phyloP scores from a whole-genome alignment of 1,139 yeast genomes.

The Wickerhamomyces sp. region DNA sequence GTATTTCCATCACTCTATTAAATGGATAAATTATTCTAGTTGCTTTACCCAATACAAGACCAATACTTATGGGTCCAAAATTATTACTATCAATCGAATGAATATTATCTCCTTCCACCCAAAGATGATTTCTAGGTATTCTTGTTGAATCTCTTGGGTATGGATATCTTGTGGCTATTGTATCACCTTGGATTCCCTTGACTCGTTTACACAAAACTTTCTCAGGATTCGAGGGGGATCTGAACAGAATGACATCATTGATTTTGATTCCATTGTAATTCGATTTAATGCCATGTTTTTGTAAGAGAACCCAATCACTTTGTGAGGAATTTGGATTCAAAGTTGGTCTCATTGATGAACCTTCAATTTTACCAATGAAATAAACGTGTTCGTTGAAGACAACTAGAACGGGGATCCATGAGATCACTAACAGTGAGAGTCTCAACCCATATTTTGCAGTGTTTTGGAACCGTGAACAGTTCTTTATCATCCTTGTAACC shows the following conservation, averaged over 20 bases:
- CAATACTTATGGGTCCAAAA: conserved; percentile 82
- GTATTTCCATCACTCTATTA: conserved; percentile 44
- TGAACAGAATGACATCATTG: conserved; percentile 73
- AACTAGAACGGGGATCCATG: conserved; percentile 80
- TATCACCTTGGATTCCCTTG: conserved; percentile 69
- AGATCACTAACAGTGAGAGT: conserved; percentile 26
- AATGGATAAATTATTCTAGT: conserved; percentile 64
- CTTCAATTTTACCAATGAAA: conserved; percentile 74
- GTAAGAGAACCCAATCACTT: conserved; percentile 65
- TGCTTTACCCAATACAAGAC: conserved; percentile 72
- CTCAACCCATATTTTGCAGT: conserved; percentile 20
- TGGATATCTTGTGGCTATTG: conserved; percentile 51
- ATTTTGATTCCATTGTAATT: conserved; percentile 40
- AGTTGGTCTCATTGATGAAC: conserved; percentile 86
- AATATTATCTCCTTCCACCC: conserved; percentile 94
- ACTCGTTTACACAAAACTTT: conserved; percentile 71
- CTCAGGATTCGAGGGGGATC: conserved; percentile 77
- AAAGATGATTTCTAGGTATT: conserved; percentile 75
- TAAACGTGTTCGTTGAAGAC: conserved; percentile 66
- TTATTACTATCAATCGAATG: conserved; percentile 81
- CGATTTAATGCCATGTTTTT: conserved; percentile 57
- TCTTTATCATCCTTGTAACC: no score
- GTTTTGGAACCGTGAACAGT: conserved; percentile 1
- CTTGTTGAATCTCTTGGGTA: conserved; percentile 59
- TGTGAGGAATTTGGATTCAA: conserved; percentile 63